phyloP scores from a whole-genome alignment of 306 rosid species.

The Prosopis cineraria region DNA sequence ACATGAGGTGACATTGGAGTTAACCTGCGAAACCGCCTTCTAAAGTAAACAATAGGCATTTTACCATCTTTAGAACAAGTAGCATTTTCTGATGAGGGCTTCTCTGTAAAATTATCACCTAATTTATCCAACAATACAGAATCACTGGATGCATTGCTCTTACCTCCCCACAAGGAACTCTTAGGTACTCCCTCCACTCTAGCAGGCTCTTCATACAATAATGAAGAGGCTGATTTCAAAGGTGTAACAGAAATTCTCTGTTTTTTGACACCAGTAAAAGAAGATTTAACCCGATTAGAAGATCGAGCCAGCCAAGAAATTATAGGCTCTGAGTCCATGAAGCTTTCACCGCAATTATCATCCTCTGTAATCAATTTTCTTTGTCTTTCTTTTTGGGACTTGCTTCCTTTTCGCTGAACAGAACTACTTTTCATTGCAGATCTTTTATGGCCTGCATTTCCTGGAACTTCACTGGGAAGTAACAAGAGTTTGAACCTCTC shows the following conservation, averaged over 20 bases:
- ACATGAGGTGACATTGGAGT: conserved; percentile 39
- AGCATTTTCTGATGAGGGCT: conserved; percentile 47
- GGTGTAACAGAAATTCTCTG: conserved; percentile 60
- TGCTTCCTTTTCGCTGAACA: conserved; percentile 50
- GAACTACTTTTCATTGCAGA: conserved; percentile 38
- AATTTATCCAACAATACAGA: conserved; percentile 49
- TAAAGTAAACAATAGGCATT: conserved; percentile 75
- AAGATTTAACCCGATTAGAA: conserved; percentile 59
- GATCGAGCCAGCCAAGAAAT: conserved; percentile 89
- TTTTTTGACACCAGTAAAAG: conserved; percentile 60
- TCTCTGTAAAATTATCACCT: conserved; percentile 45
- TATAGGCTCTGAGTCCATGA: conserved; percentile 89
- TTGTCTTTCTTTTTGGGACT: conserved; percentile 54
- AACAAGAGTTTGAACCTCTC: conserved; percentile 95
- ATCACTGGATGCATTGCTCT: conserved; percentile 38
- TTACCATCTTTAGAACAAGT: conserved; percentile 48
- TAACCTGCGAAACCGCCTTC: conserved; percentile 67
- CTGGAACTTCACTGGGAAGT: conserved; percentile 89
- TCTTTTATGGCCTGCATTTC: conserved; percentile 49
- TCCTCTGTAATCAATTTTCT: conserved; percentile 44
- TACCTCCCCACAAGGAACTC: conserved; percentile 40
- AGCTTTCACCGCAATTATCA: conserved; percentile 57
- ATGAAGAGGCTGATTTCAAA: conserved; percentile 45
- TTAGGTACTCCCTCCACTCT: conserved; percentile 35
- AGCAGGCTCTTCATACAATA: conserved; percentile 47